Evolutionary conservation across 495 filamentous ascomycete species (phyloP), one percentile per base, ranked within the genome.

Genomic region (Jackrogersella minutella): DNA sequence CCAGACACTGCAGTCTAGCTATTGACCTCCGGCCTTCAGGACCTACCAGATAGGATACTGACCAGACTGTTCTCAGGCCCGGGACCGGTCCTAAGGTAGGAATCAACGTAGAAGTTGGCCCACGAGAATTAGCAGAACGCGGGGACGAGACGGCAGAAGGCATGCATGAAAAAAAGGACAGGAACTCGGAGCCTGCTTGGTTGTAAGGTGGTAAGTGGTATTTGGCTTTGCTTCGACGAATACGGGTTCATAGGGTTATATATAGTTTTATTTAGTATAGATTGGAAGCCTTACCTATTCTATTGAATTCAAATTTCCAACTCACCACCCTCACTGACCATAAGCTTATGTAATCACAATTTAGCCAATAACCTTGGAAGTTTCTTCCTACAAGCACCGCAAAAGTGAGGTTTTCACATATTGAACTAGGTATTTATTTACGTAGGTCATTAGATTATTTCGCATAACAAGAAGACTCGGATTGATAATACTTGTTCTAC

Each of bases 1-100:
- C 50, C 11, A 50, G 61, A n/a, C 49, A 56, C 16, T 58, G 57
- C 9, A 40, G 62, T 24, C 22, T 31, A 34, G 47, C 57, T 10
- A 39, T 16, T 16, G n/a, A 9, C 16, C 30, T n/a, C n/a, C 30
- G 22, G 14, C 31, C 39, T 8, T 30, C 43, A 6, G 11, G 4
- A 1, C 43, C 24, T 3, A 14, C 33, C 1, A 43, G 49, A 31
- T 28, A 43, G 17, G 28, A 41, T 34, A 59, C 16, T 17, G 16
- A 5, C 6, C 43, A 56, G 17, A 50, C 54, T 43, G 13, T 55
- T 47, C 19, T 17, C 17, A 55, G 3, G 5, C 17, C 24, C 2
- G 39, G 13, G 5, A n/a, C 22, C 8, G 21, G 4, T 5, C 3
- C 46, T 14, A 9, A 4, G 19, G 17, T 7, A 11, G 10, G 0